Evolutionary conservation across 345 rosid species (phyloP).

Genomic region (Luvunga scandens): DNA sequence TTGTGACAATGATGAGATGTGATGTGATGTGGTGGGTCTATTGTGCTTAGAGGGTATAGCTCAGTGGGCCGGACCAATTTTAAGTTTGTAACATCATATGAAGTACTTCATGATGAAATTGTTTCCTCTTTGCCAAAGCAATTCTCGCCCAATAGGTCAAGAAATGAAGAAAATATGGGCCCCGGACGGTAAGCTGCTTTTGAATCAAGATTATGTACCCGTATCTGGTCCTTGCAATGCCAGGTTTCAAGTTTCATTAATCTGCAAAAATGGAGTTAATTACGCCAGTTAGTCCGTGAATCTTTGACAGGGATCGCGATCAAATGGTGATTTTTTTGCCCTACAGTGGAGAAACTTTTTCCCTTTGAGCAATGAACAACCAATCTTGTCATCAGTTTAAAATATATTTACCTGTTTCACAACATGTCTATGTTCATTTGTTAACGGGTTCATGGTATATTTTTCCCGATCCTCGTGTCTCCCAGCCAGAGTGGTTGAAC

Average conservation of each 20-base stretch:
- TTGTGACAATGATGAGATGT: constrained; percentile 4
- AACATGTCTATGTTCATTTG: background rate
- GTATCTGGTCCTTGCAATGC: background rate
- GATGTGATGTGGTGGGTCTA: constrained; percentile 13
- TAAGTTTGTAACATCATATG: background rate
- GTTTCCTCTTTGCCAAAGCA: background rate
- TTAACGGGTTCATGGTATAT: background rate
- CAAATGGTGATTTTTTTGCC: background rate
- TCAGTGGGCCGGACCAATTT: background rate
- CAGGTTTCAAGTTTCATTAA: background rate
- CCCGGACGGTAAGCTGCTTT: background rate
- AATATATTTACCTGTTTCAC: background rate
- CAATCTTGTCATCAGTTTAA: background rate
- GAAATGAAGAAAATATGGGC: background rate
- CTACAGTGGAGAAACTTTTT: background rate
- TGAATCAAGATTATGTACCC: constrained; percentile 5
- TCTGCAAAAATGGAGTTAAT: constrained; percentile 19
- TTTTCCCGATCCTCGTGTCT: background rate
- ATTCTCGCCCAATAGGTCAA: background rate
- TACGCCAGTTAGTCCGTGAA: constrained; percentile 22
- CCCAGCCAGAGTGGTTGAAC: background rate
- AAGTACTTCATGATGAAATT: background rate
- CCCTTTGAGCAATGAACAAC: background rate
- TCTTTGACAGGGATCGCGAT: background rate
- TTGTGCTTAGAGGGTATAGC: background rate